Percentiles rank a stretch among this genome's conserved stretches.
Conservation (phyloP, 129 eudicot genomes). For the Flaveria linearis region DNA sequence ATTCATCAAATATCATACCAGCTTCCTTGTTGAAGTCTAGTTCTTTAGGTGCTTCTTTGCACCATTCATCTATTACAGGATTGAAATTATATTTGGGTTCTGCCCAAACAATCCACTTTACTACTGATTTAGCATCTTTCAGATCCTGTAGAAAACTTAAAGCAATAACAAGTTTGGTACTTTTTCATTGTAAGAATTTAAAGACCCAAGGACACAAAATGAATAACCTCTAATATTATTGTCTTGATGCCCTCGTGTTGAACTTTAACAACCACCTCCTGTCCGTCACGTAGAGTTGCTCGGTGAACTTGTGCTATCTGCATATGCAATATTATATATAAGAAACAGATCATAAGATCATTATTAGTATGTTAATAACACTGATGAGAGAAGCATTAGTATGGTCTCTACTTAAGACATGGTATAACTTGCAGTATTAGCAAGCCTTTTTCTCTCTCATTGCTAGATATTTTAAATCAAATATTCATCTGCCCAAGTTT, state of each 20-base stretch:
- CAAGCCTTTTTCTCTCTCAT: background rate
- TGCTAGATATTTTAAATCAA: background rate
- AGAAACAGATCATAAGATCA: background rate
- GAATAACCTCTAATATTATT: slow-evolving; percentile 70
- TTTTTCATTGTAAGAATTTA: slow-evolving; percentile 10
- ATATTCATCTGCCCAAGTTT: background rate
- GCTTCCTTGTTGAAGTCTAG: slow-evolving; percentile 88
- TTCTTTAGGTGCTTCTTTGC: slow-evolving; percentile 95
- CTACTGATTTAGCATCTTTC: slow-evolving; percentile 86
- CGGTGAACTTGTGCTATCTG: slow-evolving; percentile 99
- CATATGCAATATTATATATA: background rate
- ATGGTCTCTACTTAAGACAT: background rate
- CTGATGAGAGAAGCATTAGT: background rate
- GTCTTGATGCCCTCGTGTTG: slow-evolving; percentile 88
- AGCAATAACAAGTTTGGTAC: slow-evolving; percentile 18
- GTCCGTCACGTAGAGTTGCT: slow-evolving; percentile 76
- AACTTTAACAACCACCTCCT: slow-evolving; percentile 89
- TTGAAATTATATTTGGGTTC: slow-evolving; percentile 87
- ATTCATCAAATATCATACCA: slow-evolving; percentile 53
- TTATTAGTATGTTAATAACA: background rate
- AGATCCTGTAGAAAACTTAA: slow-evolving; percentile 57
- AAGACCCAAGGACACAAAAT: slow-evolving; percentile 19
- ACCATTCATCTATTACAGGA: slow-evolving; percentile 95
- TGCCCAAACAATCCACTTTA: slow-evolving; percentile 97
- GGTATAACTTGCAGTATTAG: slow-evolving; percentile 9